Evolutionary conservation across 345 rosid species (phyloP), one percentile per base, ranked within the genome.

Genomic region (Aquilaria malaccensis): DNA sequence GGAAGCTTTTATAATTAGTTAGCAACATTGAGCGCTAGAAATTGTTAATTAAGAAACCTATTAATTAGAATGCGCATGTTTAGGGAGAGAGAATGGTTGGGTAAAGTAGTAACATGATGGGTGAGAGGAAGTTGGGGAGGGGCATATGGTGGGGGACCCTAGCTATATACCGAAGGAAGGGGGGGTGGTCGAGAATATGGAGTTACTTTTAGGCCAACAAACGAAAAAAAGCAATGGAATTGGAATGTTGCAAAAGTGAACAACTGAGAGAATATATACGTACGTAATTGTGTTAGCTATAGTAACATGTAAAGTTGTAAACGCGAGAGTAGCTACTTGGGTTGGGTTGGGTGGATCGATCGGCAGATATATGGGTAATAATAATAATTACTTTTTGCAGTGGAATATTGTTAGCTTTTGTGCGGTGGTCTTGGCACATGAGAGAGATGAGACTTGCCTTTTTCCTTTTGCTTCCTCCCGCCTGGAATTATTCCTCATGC

Each of bases 111-210:
- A 55, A 64, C 50, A 65, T 22, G 46, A 31, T 53, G 43, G 43
- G 62, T 65, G 53, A 45, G 71, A 67, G 61, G 52, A 31, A 50
- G 52, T 15, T 68, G 60, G 47, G 57, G 60, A 45, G 58, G 73
- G 65, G 60, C 33, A 50, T 10, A 48, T 58, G 3, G 62, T 6
- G 5, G 5, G 14, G 33, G 53, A 29, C 41, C 15, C 11, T 49
- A 13, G 9, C 60, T 50, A 51, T 59, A 56, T 33, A 43, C 52
- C 50, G 62, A 30, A 70, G 47, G 46, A 55, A 43, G 45, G 33
- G 60, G 31, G 58, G 49, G 53, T 29, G 58, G 43, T 37, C 43
- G 65, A 31, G 74, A 69, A 63, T 72, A 63, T 72, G 70, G 63
- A 66, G 66, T 15, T 50, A 56, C 49, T 12, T 3, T 37, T 50